A percentile compares a stretch with the other conserved stretches of the same genome.
Evolutionary conservation across 1,139 yeast species (phyloP).

Genomic region (Lipomyces yarrowii): DNA sequence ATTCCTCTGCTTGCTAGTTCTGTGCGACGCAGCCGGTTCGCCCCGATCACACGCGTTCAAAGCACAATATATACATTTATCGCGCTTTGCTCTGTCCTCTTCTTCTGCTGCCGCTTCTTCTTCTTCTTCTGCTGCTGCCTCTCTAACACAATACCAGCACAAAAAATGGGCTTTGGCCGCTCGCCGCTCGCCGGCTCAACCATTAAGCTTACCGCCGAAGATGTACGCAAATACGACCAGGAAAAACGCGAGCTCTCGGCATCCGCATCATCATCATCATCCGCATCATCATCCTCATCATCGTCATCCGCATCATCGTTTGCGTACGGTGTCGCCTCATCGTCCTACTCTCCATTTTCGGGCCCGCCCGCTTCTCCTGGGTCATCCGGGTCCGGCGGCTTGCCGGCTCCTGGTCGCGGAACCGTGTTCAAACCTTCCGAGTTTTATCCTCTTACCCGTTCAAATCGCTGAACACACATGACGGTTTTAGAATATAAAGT

Average conservation of each 20-base stretch:
- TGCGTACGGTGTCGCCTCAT: too few species aligned
- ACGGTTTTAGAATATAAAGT: too few species aligned
- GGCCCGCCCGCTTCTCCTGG: not conserved
- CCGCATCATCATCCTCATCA: not conserved
- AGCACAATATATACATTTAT: not conserved
- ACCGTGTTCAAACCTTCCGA: not conserved
- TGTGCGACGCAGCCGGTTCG: not conserved
- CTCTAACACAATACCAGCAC: not conserved
- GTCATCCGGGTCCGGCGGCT: not conserved
- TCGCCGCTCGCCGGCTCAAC: constrained; percentile 5
- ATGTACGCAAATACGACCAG: constrained; percentile 5
- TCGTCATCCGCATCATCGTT: not conserved
- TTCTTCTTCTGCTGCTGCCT: not conserved
- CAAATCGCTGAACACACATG: constrained; percentile 2
- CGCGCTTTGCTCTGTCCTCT: not conserved
- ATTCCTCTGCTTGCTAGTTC: not conserved
- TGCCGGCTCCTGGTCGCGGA: not conserved
- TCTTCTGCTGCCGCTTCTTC: not conserved
- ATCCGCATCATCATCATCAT: constrained; percentile 2
- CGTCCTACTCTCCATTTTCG: not conserved
- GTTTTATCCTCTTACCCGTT: constrained; percentile 1
- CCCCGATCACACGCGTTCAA: not conserved
- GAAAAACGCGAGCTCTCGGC: not conserved
- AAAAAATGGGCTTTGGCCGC: not conserved
- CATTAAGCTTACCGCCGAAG: constrained; percentile 4